Conservation (phyloP, 805 yeast genomes). For the Kodamaea kaohsiungensis region DNA sequence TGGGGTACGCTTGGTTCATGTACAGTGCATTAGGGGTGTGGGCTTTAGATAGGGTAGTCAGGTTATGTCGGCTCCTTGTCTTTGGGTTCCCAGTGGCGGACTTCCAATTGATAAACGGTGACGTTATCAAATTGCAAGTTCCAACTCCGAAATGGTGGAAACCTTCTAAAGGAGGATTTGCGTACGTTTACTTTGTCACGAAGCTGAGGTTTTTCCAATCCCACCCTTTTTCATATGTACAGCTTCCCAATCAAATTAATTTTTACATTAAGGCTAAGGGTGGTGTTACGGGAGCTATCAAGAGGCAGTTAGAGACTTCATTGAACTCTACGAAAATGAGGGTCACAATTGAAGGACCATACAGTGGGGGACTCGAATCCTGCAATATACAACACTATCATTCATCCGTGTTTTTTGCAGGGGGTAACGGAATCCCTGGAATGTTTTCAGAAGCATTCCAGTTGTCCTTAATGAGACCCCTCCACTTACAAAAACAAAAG, state of each 20-base stretch:
- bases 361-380: conserved; percentile 40
- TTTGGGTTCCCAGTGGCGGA: conserved; percentile 41
- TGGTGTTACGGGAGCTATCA: conserved; percentile 49
- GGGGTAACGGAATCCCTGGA: conserved; percentile 66
- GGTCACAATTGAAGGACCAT: conserved; percentile 60
- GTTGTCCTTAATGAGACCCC: conserved; percentile 1
- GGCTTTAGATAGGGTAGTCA: conserved; percentile 34
- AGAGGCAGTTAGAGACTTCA: conserved; percentile 20
- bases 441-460: conserved; percentile 42
- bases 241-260: conserved; percentile 35
- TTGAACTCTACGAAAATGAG: conserved; percentile 35
- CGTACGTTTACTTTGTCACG: conserved; percentile 53
- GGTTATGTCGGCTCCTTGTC: conserved; percentile 27
- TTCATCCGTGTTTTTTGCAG: conserved; percentile 53
- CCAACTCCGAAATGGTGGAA: conserved; percentile 40
- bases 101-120: conserved; percentile 33
- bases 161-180: conserved; percentile 55
- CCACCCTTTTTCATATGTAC: conserved; percentile 60
- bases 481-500: conserved; percentile 13
- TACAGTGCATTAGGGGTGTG: conserved; percentile 37
- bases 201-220: conserved; percentile 59
- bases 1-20: conserved; percentile 30
- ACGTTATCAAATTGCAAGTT: conserved; percentile 34
- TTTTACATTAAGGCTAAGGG: conserved; percentile 52
- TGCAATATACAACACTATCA: conserved; percentile 49